Evolutionary conservation across 106 monocot genomes (phyloP), one percentile per base, ranked within the genome.

Genomic region (Xerophyta viscosa): DNA sequence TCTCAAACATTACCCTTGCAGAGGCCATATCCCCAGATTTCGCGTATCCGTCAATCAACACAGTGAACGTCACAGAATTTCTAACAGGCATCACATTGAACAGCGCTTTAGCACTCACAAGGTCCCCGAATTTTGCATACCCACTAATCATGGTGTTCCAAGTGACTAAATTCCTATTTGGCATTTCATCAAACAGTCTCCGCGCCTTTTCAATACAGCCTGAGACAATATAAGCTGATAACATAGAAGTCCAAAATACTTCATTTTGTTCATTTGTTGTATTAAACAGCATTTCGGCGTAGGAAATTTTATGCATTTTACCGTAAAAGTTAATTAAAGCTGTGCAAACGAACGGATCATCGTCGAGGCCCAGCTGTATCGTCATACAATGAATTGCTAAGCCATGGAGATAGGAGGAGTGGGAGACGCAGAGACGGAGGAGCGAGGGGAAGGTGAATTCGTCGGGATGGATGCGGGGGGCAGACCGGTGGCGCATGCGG

Each of bases 121-220:
- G 39, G 62, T 88, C 75, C 26, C 84, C 73, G n/a, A 25, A 31
- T 59, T 92, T 87, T 6, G 69, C 74, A 57, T 62, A 83, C 6
- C 87, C 80, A 50, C 71, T 65, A 21, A 92, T 80, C 77, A 92
- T 74, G 2, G 52, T 79, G 39, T 87, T 87, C 75, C 72, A 92
- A 8, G 79, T 59, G 6, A 79, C 68, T 19, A 63, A 8, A 68
- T 83, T 83, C 58, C 52, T 82, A 0, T 29, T 39, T 6, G 79
- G 83, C 83, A 92, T 87, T 77, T 61, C 29, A 19, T 74, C 76
- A 29, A 92, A 83, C 70, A 92, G 24, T 20, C 39, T 19, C 10
- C 67, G 41, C 0, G 92, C 79, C 1, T 33, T 19, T 3, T 3
- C 29, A 12, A 76, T 0, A 46, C 71, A 64, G 10, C 79, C 68